phyloP scores from a whole-genome alignment of 345 rosid species.

The Barbarea vulgaris region DNA sequence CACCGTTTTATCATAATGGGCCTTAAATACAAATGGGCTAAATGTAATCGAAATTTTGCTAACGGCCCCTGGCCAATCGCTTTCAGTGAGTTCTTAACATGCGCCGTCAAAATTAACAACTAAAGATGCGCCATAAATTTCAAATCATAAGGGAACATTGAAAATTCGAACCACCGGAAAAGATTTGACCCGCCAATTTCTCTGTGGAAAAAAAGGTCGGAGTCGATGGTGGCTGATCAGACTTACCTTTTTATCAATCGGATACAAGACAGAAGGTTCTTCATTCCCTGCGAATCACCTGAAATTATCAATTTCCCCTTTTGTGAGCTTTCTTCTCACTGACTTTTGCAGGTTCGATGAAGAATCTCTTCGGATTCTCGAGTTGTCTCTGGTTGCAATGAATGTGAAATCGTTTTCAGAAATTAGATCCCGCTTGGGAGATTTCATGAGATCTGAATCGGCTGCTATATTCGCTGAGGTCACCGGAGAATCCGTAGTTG shows the following conservation, averaged over 20 bases:
- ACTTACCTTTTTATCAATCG: constrained; percentile 53
- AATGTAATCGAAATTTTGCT: background rate
- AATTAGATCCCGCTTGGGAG: constrained; percentile 46
- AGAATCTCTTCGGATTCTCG: constrained; percentile 62
- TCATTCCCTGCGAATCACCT: background rate
- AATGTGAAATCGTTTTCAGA: constrained; percentile 53
- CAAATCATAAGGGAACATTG: constrained; percentile 4
- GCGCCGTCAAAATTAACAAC: background rate
- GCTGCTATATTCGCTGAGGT: constrained; percentile 45
- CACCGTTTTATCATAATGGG: background rate
- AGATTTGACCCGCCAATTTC: constrained; percentile 32
- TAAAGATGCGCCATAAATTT: constrained; percentile 9
- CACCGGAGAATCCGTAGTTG: constrained; percentile 45
- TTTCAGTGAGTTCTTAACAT: background rate
- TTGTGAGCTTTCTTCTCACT: constrained; percentile 3
- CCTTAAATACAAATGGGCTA: background rate
- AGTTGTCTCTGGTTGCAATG: constrained; percentile 52
- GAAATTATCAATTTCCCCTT: constrained; percentile 3
- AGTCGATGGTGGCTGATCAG: constrained; percentile 36
- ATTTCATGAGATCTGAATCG: constrained; percentile 60
- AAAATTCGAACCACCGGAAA: constrained; percentile 2
- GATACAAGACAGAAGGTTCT: constrained; percentile 55
- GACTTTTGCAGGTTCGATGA: constrained; percentile 57
- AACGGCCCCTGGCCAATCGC: background rate
- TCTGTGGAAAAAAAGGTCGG: constrained; percentile 31